Base-by-base conservation (phyloP, 2,329 filamentous ascomycete genomes). In the Fusarium marasasianum region DNA sequence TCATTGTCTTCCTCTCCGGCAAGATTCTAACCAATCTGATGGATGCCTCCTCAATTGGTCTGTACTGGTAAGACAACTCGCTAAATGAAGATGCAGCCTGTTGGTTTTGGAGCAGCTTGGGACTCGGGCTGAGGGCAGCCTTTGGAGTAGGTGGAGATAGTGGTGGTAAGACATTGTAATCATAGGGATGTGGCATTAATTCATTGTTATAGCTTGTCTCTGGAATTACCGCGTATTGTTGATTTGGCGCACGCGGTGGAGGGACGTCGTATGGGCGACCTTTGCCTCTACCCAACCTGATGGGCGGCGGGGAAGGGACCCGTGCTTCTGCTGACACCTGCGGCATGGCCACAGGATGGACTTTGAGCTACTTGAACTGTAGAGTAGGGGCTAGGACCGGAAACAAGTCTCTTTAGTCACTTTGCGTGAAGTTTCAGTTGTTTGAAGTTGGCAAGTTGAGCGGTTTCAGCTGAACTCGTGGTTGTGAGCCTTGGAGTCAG, bases 1-100 rank as follows among this genome's bases (percentile, higher is more conserved):
- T 57, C 48, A 59, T 60, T 1, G 69, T 59, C 18, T 48, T 60
- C 24, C 56, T 54, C 26, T 72, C 58, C 1, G 70, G 70, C 0
- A 50, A 20, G 7, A 72, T 57, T 9, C 63, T 65, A 22, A 73
- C 38, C 35, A 72, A 12, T 48, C 70, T 72, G n/a, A 72, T 72
- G 14, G 41, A 72, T 9, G 29, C 53, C 5, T 63, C 50, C 12
- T 72, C 64, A 6, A 72, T 47, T 3, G 69, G 69, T 3, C 57
- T 44, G 50, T 72, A 72, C 22, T 64, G 53, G 24, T 64, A 64
- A 22, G 29, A 40, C 20, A 26, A 12, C 26, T 60, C 48, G 8
- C 31, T 50, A n/a, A 63, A 44, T 1, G 29, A 59, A 8, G 63
- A 56, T 5, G 55, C 43, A 10, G 40, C 47, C 3, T 57, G 31